phyloP scores from a whole-genome alignment of 257 asterid genomes.

The Solanum pimpinellifolium region DNA sequence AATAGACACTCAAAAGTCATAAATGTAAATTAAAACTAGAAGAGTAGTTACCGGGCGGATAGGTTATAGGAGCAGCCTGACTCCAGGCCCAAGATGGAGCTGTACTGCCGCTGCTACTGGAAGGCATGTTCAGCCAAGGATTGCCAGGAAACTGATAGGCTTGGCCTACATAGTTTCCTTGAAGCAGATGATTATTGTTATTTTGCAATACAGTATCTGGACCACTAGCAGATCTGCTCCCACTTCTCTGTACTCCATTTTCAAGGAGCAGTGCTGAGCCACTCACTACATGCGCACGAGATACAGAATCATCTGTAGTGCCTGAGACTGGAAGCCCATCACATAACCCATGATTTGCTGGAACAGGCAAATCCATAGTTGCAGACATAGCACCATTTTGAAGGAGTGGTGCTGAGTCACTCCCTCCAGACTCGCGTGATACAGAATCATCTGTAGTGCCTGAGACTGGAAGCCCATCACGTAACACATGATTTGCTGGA shows the following conservation, averaged over 20 bases:
- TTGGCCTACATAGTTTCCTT: slow-evolving; percentile 45
- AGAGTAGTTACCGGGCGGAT: slow-evolving; percentile 35
- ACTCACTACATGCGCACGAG: background rate
- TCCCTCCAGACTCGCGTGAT: slow-evolving; percentile 20
- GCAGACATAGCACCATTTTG: slow-evolving; percentile 11
- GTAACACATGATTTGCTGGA: background rate
- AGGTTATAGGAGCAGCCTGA: slow-evolving; percentile 35
- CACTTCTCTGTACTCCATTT: slow-evolving; percentile 24
- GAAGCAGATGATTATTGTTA: slow-evolving; percentile 26
- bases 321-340: background rate
- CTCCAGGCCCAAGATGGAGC: slow-evolving; percentile 39
- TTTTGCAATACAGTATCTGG: slow-evolving; percentile 32
- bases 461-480: background rate
- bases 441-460: background rate
- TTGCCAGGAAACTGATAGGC: slow-evolving; percentile 45
- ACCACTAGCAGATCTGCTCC: slow-evolving; percentile 34
- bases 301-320: background rate
- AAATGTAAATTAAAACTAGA: background rate
- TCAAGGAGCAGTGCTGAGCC: slow-evolving; percentile 10
- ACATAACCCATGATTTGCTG: background rate
- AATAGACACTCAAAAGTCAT: background rate
- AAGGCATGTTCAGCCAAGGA: slow-evolving; percentile 58
- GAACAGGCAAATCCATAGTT: slow-evolving; percentile 14
- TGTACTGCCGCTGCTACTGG: slow-evolving; percentile 30
- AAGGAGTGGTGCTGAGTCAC: slow-evolving; percentile 8